Evolutionary conservation across 2,329 filamentous ascomycete species (phyloP).

Genomic region (Neoarthrinium moseri): DNA sequence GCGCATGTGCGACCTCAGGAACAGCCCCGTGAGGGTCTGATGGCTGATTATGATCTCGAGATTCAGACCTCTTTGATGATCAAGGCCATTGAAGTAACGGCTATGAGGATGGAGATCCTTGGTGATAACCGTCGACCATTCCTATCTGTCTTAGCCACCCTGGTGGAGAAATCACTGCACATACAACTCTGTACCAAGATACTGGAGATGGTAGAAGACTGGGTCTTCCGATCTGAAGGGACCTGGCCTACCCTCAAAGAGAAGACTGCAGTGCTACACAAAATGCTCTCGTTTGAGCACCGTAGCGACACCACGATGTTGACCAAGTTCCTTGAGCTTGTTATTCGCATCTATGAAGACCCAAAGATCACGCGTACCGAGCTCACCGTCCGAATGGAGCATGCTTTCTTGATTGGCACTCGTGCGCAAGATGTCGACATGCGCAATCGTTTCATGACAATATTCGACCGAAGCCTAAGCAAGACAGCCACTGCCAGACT

Average conservation of each 20-base stretch:
- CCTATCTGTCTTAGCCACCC: constrained; percentile 87
- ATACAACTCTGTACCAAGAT: constrained; percentile 88
- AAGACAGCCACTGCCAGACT: constrained; percentile 86
- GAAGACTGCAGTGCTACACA: constrained; percentile 97
- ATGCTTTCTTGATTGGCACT: constrained; percentile 95
- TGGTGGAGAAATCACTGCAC: constrained; percentile 93
- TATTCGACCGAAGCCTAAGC: constrained; percentile 94
- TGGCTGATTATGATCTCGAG: constrained; percentile 76
- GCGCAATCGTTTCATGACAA: constrained; percentile 93
- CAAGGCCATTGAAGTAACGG: constrained; percentile 91
- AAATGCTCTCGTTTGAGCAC: constrained; percentile 95
- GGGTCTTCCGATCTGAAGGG: constrained; percentile 94
- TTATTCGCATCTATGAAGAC: constrained; percentile 97
- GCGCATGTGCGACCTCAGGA: constrained; percentile 47
- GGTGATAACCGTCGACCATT: constrained; percentile 91
- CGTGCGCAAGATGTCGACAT: constrained; percentile 92
- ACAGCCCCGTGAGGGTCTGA: constrained; percentile 53
- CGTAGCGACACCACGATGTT: constrained; percentile 80
- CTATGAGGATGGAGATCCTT: constrained; percentile 86
- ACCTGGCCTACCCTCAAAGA: constrained; percentile 97
- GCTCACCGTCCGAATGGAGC: constrained; percentile 94
- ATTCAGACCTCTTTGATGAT: constrained; percentile 90
- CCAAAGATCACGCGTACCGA: constrained; percentile 93
- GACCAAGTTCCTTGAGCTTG: constrained; percentile 89
- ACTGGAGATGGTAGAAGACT: constrained; percentile 86